Evolutionary conservation across 768 basidiomycete genomes (phyloP), one percentile per base, ranked within the genome.

Genomic region (Tricholoma sp.): DNA sequence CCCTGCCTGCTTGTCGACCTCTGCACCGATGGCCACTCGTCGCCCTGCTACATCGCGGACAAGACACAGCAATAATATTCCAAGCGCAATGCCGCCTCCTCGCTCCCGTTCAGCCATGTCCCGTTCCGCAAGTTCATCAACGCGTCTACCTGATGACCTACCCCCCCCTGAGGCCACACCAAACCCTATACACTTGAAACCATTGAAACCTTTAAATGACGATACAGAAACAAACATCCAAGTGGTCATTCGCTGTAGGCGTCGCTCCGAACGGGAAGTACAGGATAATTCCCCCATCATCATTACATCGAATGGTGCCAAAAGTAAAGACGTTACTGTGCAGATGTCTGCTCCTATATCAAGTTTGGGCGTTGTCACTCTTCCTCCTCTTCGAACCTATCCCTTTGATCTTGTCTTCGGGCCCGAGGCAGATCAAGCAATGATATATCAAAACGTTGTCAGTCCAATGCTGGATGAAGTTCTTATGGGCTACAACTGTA

Each of bases 371-470:
- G 63, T 91, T 44, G 77, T 89, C 11, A 85, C 83, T 5, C 74
- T 85, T n/a, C 81, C 91, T 20, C 88, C 88, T 10, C 83, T 85
- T 2, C 77, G 89, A 52, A 96, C 91, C 2, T 99, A 98, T 70
- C 87, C 91, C 3, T 99, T 97, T 69, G 95, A 98, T 71, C 76
- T 89, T 28, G 97, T 97, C 6, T 98, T 97, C 74, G 96, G 97
- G 2, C 94, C 95, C 17, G 94, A 97, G 68, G 95, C 95, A 20
- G 94, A 96, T 67, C 97, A 99, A 67, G 85, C 89, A 18, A 82
- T 92, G 81, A 81, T 99, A 10, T 99, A 96, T 69, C 84, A 92
- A 55, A 89, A 97, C 52, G 96, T 98, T 39, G 96, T 98, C 41
- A 81, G 82, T 59, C 94, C 94, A 0, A 90, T 98, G 81, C 76